These are phyloP conservation scores for Thermothelomyces thermophilus DNA, from an alignment of 2,329 filamentous ascomycete genomes.

Conservation along the genomic window DNA sequence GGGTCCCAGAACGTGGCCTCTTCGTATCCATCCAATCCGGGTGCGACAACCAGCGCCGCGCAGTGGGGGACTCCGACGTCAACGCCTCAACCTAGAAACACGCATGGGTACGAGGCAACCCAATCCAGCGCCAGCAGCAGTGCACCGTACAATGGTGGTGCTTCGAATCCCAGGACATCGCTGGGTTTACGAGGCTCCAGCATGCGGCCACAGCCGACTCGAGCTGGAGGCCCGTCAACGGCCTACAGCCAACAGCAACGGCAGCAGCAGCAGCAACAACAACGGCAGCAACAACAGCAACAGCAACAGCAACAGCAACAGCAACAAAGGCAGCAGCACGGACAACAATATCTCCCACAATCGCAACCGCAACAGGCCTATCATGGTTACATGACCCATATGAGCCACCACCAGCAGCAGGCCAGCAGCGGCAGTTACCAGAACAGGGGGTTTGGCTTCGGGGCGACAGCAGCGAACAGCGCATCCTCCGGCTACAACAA, in stretches of 20 bases:
- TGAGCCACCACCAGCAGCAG: conserved; percentile 22
- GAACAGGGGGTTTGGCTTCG: conserved; percentile 31
- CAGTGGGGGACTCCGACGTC: conserved; percentile 25
- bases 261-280: too few relatives aligned
- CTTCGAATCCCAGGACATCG: conserved; percentile 22
- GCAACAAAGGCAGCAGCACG: conserved; percentile 22
- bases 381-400: conserved; percentile 17
- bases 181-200: conserved; percentile 22
- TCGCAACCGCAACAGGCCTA: conserved; percentile 20
- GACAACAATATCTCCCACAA: conserved; percentile 23
- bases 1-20: conserved; percentile 26
- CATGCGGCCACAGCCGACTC: conserved; percentile 24
- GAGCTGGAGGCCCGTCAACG: conserved; percentile 23
- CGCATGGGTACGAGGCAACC: conserved; percentile 28
- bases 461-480: conserved; percentile 19
- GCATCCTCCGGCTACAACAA: conserved; percentile 21
- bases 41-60: conserved; percentile 17
- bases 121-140: conserved; percentile 23
- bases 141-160: conserved; percentile 20
- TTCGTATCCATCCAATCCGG: conserved; percentile 27
- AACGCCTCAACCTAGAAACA: conserved; percentile 23
- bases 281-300: too few relatives aligned
- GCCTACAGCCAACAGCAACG: conserved; percentile 27
- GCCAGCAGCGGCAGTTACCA: conserved; percentile 27
- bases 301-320: too few relatives aligned